A percentile compares a stretch with the other conserved stretches of the same genome.
Evolutionary conservation across 1,284 basidiomycete species (phyloP).

Genomic region (Sanguinoderma infundibulare): DNA sequence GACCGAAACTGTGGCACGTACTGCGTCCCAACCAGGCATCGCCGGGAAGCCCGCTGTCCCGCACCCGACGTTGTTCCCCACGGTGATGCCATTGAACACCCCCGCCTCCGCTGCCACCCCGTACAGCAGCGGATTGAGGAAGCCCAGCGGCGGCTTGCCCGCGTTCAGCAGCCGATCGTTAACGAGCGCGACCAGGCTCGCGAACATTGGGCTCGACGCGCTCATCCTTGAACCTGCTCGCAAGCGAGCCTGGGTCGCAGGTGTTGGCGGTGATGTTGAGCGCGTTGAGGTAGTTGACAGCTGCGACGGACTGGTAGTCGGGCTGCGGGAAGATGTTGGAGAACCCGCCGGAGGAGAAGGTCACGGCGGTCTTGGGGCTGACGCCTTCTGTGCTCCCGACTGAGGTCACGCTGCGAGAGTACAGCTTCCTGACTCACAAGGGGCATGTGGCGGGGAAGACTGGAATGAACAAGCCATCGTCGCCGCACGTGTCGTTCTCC

Average conservation of each 20-base stretch:
- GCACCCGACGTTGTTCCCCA: conserved; percentile 44
- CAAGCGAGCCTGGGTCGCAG: neutral
- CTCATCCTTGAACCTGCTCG: conserved; percentile 50
- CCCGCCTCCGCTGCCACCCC: conserved; percentile 37
- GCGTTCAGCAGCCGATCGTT: conserved; percentile 58
- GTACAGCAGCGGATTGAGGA: conserved; percentile 65
- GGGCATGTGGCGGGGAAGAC: conserved; percentile 56
- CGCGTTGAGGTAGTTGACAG: conserved; percentile 31
- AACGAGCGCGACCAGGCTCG: conserved; percentile 58
- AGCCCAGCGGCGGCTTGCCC: conserved; percentile 56
- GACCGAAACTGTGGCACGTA: conserved; percentile 32
- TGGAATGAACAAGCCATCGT: conserved; percentile 58
- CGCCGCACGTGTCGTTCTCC: conserved; percentile 54
- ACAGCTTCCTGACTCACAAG: conserved; percentile 25
- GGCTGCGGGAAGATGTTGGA: conserved; percentile 45
- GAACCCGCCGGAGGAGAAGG: conserved; percentile 50
- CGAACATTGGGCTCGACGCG: conserved; percentile 61
- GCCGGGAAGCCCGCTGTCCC: conserved; percentile 50
- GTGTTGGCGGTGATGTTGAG: conserved; percentile 26
- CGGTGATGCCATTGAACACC: conserved; percentile 62
- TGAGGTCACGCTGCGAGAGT: conserved; percentile 53
- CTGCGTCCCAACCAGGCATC: conserved; percentile 60
- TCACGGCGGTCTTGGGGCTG: conserved; percentile 50
- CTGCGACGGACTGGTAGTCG: conserved; percentile 39
- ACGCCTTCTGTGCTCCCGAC: conserved; percentile 55